Evolutionary conservation across 352 stramenopile species (phyloP).

Genomic region (Pythium brassicae): DNA sequence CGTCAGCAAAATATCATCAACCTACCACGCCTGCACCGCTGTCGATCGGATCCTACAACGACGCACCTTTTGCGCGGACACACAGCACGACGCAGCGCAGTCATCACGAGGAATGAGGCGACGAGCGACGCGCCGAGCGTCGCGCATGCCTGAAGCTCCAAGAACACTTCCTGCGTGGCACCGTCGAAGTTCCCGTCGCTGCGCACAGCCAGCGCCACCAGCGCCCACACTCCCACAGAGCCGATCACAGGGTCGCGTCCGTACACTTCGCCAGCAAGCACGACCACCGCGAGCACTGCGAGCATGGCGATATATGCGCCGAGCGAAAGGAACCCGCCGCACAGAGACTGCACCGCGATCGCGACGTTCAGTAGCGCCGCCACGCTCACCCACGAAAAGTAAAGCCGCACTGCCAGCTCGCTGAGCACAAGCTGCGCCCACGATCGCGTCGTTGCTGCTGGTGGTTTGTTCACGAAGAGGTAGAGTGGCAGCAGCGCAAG

Average conservation of each 20-base stretch:
- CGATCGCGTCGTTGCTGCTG: constrained; percentile 22
- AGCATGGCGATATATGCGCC: constrained; percentile 40
- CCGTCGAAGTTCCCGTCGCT: constrained; percentile 20
- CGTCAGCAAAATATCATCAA: neutral
- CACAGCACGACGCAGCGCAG: constrained; percentile 16
- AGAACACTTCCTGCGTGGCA: constrained; percentile 17
- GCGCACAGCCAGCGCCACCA: constrained; percentile 45
- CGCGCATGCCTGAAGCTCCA: constrained; percentile 37
- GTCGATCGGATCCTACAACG: neutral
- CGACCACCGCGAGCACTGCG: constrained; percentile 30
- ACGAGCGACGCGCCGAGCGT: constrained; percentile 27
- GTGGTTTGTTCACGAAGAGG: constrained; percentile 45
- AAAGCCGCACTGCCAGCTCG: constrained; percentile 53
- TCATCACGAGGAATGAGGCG: constrained; percentile 19
- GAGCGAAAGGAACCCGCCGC: constrained; percentile 33
- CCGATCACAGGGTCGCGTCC: constrained; percentile 52
- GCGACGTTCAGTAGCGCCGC: constrained; percentile 48
- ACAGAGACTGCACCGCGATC: constrained; percentile 34
- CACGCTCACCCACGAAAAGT: constrained; percentile 64
- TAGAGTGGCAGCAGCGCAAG: constrained; percentile 55
- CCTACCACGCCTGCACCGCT: too few species aligned
- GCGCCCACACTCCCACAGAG: constrained; percentile 42
- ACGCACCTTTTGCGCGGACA: neutral
- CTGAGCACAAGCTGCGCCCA: constrained; percentile 55
- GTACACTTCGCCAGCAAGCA: constrained; percentile 33